Percentiles rank a stretch among this genome's conserved stretches.
Evolutionary conservation across 441 rosid species (phyloP).

Genomic region (Breynia disticha): DNA sequence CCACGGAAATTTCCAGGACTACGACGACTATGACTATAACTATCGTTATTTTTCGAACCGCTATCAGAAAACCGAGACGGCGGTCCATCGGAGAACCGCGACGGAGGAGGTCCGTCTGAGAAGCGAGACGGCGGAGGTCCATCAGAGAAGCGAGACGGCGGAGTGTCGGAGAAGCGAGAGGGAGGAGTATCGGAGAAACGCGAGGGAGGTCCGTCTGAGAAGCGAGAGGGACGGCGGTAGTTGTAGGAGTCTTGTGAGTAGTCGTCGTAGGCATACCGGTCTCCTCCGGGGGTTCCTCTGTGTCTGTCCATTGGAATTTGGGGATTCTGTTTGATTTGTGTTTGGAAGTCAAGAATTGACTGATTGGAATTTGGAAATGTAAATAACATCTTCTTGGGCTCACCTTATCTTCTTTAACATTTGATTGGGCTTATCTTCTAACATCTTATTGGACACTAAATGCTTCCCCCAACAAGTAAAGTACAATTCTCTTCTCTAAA

Average conservation of each 20-base stretch:
- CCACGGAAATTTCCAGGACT: conserved; percentile 55
- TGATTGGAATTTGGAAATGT: too few species aligned
- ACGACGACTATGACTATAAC: conserved; percentile 44
- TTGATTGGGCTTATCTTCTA: too few species aligned
- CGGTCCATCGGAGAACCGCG: conserved; percentile 31
- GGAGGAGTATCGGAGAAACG: conserved; percentile 21
- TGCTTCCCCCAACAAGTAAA: too few species aligned
- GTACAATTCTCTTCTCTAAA: too few species aligned
- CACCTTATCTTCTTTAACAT: too few species aligned
- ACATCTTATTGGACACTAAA: too few species aligned
- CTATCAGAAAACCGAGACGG: conserved; percentile 35
- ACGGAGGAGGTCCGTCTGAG: not conserved
- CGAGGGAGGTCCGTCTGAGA: not conserved
- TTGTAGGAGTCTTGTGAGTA: conserved; percentile 32
- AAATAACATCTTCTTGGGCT: too few species aligned
- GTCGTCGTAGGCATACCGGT: conserved; percentile 37
- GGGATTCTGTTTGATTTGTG: too few species aligned
- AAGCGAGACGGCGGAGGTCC: conserved; percentile 34
- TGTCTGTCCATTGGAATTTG: conserved; percentile 56
- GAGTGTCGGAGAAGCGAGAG: conserved; percentile 40
- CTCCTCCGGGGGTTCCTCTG: conserved; percentile 37
- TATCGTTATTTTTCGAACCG: conserved; percentile 18
- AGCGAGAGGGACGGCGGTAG: conserved; percentile 34
- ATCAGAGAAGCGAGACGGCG: conserved; percentile 21
- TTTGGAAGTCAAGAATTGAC: too few species aligned